phyloP scores from a whole-genome alignment of 208 protist genomes.

The Leishmania amazonensis region DNA sequence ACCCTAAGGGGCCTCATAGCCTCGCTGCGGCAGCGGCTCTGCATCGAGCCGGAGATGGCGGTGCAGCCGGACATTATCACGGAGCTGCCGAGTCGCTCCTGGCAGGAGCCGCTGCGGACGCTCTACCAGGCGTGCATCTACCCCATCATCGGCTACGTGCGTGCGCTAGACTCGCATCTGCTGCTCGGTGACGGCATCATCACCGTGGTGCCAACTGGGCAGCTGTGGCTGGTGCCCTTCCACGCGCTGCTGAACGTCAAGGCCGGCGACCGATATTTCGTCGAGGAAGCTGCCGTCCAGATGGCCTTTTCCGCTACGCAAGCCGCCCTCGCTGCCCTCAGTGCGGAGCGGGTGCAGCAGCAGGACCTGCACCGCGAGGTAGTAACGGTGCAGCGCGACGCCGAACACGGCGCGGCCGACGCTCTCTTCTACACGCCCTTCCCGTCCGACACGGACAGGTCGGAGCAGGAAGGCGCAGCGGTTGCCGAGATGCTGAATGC shows the following conservation, averaged over 20 bases:
- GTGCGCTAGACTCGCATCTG: slow-evolving; percentile 54
- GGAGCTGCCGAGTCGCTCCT: slow-evolving; percentile 68
- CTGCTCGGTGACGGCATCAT: slow-evolving; percentile 61
- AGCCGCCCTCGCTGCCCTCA: slow-evolving; percentile 65
- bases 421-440: slow-evolving; percentile 42
- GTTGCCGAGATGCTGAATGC: slow-evolving; percentile 42
- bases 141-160: slow-evolving; percentile 86
- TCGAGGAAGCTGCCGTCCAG: slow-evolving; percentile 86
- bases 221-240: slow-evolving; percentile 86
- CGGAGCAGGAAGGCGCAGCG: slow-evolving; percentile 54
- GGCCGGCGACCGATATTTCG: slow-evolving; percentile 64
- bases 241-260: slow-evolving; percentile 79
- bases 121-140: slow-evolving; percentile 86
- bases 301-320: slow-evolving; percentile 86
- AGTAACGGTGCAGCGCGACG: slow-evolving; percentile 65
- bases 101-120: slow-evolving; percentile 81
- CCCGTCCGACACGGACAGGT: slow-evolving; percentile 67
- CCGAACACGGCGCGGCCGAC: slow-evolving; percentile 19
- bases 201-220: slow-evolving; percentile 80
- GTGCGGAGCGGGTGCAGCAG: slow-evolving; percentile 57
- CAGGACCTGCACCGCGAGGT: slow-evolving; percentile 64
- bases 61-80: slow-evolving; percentile 54
- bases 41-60: slow-evolving; percentile 56
- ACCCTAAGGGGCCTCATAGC: slow-evolving; percentile 60
- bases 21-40: slow-evolving; percentile 55